Percentiles rank a stretch among this genome's conserved stretches.
Conservation (phyloP, 2,329 filamentous ascomycete genomes). For the Monosporascus ibericus region DNA sequence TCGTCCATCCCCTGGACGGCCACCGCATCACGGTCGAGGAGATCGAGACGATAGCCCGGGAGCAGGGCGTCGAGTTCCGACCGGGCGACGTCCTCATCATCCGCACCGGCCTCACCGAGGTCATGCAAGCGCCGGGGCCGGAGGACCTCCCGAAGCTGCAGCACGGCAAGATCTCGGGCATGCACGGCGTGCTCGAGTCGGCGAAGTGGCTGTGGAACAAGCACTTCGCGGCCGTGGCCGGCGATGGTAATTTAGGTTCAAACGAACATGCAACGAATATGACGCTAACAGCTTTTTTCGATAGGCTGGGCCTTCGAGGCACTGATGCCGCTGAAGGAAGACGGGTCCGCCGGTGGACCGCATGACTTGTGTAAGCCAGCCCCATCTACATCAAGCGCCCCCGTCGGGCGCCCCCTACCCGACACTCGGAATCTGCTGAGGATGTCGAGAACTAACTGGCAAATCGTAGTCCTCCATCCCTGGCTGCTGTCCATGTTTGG, state of each 20-base stretch:
- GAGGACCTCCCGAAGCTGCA: conserved; percentile 29
- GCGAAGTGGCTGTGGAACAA: conserved; percentile 64
- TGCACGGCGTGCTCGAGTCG: conserved; percentile 44
- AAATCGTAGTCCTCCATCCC: conserved; percentile 36
- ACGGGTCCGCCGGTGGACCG: conserved; percentile 28
- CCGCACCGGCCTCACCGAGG: conserved; percentile 56
- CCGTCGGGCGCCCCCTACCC: too few species aligned
- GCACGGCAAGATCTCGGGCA: conserved; percentile 25
- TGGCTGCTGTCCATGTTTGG: conserved; percentile 46
- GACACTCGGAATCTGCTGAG: too few species aligned
- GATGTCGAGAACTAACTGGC: neutral
- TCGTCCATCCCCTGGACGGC: conserved; percentile 44
- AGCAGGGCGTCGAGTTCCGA: conserved; percentile 57
- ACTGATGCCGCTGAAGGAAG: conserved; percentile 45
- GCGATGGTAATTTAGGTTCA: conserved; percentile 35
- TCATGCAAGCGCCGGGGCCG: conserved; percentile 41
- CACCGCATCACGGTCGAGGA: conserved; percentile 48
- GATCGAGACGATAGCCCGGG: conserved; percentile 51
- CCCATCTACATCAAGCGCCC: neutral
- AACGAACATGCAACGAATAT: too few species aligned
- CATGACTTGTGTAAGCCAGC: conserved; percentile 31
- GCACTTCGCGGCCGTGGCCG: conserved; percentile 60
- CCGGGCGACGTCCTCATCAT: conserved; percentile 63
- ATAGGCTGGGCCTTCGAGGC: conserved; percentile 53
- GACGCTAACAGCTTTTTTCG: too few species aligned